Conservation (phyloP, 2,329 filamentous ascomycete species). For the Aureobasidium namibiae region DNA sequence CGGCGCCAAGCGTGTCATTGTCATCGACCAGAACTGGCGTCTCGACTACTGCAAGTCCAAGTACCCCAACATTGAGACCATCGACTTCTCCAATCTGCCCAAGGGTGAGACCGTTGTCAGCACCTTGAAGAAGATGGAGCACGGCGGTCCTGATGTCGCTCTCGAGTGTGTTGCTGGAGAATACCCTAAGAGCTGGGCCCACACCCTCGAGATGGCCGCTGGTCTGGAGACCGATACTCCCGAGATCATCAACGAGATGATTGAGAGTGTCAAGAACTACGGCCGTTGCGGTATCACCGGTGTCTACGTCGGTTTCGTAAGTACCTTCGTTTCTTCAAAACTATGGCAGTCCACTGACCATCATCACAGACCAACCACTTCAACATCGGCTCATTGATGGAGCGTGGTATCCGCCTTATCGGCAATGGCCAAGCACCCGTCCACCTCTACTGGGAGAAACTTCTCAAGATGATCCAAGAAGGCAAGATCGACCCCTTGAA, state of each 20-base stretch:
- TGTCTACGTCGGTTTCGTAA: slow-evolving; percentile 52
- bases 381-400: slow-evolving; percentile 75
- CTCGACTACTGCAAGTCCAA: slow-evolving; percentile 59
- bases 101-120: slow-evolving; percentile 54
- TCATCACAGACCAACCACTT: slow-evolving; percentile 59
- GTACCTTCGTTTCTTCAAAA: slow-evolving; percentile 21
- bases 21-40: slow-evolving; percentile 67
- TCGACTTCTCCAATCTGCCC: slow-evolving; percentile 62
- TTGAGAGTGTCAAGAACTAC: slow-evolving; percentile 62
- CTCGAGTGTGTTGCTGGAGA: slow-evolving; percentile 62
- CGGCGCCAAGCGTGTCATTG: slow-evolving; percentile 66
- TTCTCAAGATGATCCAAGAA: slow-evolving; percentile 59
- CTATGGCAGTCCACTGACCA: slow-evolving; percentile 15
- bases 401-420: slow-evolving; percentile 73
- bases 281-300: slow-evolving; percentile 72
- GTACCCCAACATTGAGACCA: slow-evolving; percentile 56
- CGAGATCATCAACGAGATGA: slow-evolving; percentile 74
- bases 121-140: slow-evolving; percentile 64
- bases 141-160: slow-evolving; percentile 64
- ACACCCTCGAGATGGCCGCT: slow-evolving; percentile 50
- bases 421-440: slow-evolving; percentile 65
- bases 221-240: slow-evolving; percentile 79
- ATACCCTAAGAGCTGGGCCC: slow-evolving; percentile 54
- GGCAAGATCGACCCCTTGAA: slow-evolving; percentile 65
- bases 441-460: slow-evolving; percentile 73